phyloP scores from a whole-genome alignment of 2,329 filamentous ascomycete genomes.

The Fusarium goolgardi region DNA sequence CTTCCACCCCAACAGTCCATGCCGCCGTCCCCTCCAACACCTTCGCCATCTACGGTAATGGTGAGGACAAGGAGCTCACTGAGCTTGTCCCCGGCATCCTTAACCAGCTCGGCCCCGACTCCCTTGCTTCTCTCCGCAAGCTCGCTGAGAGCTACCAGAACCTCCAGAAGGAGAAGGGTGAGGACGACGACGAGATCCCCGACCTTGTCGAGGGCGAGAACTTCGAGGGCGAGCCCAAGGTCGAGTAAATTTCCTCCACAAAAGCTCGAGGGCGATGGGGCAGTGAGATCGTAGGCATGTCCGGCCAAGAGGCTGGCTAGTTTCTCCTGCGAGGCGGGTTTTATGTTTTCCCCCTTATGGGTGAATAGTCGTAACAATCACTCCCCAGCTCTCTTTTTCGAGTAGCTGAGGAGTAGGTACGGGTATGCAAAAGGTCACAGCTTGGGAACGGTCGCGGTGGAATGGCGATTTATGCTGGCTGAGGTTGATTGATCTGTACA shows the following conservation, averaged over 20 bases:
- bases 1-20: slow-evolving; percentile 73
- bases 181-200: slow-evolving; percentile 92
- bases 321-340: slow-evolving; percentile 43
- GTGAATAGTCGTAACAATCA: slow-evolving; percentile 45
- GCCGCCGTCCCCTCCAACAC: slow-evolving; percentile 98
- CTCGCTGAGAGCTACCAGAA: slow-evolving; percentile 99
- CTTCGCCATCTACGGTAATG: slow-evolving; percentile 98
- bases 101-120: slow-evolving; percentile 99
- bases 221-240: slow-evolving; percentile 98
- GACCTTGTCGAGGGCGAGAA: slow-evolving; percentile 97
- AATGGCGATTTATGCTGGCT: slow-evolving; percentile 46
- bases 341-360: slow-evolving; percentile 41
- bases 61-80: slow-evolving; percentile 99
- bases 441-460: slow-evolving; percentile 46
- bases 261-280: slow-evolving; percentile 39
- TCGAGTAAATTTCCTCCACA: slow-evolving; percentile 73
- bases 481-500: slow-evolving; percentile 51
- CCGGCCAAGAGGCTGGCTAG: slow-evolving; percentile 42
- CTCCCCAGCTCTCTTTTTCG: slow-evolving; percentile 42
- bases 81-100: slow-evolving; percentile 99
- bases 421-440: slow-evolving; percentile 46
- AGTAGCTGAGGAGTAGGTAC: slow-evolving; percentile 45
- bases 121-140: slow-evolving; percentile 96
- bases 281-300: slow-evolving; percentile 45
- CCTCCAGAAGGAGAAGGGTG: slow-evolving; percentile 93